phyloP scores from a whole-genome alignment of 306 rosid species.

The Begonia fuchsioides region DNA sequence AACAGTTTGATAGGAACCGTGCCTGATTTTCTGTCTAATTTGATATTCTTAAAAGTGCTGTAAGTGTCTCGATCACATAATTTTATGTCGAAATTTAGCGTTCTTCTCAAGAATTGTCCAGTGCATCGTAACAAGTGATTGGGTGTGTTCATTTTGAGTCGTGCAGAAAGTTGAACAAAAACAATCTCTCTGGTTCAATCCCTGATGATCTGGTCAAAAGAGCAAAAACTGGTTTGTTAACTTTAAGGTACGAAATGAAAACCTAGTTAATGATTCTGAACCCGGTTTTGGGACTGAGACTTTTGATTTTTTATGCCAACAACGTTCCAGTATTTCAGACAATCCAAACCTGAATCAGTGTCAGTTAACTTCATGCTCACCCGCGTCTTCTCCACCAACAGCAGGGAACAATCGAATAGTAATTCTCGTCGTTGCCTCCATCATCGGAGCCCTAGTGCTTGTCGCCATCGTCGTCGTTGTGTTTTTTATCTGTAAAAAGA shows the following conservation, averaged over 20 bases:
- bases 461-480: constrained; percentile 2
- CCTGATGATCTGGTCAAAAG: constrained; percentile 21
- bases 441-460: constrained; percentile 21
- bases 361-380: constrained; percentile 19
- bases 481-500: constrained; percentile 4
- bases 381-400: background rate
- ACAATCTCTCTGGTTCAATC: constrained; percentile 27
- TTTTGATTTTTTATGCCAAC: background rate
- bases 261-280: background rate
- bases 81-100: background rate
- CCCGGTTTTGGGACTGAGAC: background rate
- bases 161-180: constrained; percentile 25
- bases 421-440: constrained; percentile 29
- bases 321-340: constrained; percentile 14
- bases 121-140: constrained; percentile 3
- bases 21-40: constrained; percentile 13
- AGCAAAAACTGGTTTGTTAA: constrained; percentile 17
- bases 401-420: constrained; percentile 1
- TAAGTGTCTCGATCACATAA: constrained; percentile 14
- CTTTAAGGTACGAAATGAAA: constrained; percentile 18
- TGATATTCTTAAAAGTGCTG: constrained; percentile 17
- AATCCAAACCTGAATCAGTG: constrained; percentile 17
- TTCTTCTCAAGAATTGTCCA: background rate
- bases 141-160: background rate
- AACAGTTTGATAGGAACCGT: constrained; percentile 22